A percentile compares a stretch with the other conserved stretches of the same genome.
Evolutionary conservation across 1,284 basidiomycete species (phyloP).

Genomic region (Cystobasidium pallidum): DNA sequence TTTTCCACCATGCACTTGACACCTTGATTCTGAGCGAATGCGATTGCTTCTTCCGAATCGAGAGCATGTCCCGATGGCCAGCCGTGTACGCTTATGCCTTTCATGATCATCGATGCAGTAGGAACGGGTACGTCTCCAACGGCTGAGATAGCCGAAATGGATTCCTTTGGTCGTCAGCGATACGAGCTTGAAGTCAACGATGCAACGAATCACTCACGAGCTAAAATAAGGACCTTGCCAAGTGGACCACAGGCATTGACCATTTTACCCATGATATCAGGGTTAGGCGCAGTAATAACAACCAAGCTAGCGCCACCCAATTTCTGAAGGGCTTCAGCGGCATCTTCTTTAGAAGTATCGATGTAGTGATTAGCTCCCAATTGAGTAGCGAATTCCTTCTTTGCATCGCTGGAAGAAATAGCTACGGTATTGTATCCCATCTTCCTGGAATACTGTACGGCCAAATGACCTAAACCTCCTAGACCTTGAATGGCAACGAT

Average conservation of each 20-base stretch:
- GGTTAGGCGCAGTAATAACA: constrained; percentile 56
- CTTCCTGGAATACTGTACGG: constrained; percentile 55
- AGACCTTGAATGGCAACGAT: constrained; percentile 58
- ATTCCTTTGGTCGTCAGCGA: neutral
- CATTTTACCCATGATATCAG: constrained; percentile 54
- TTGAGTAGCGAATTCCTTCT: constrained; percentile 56
- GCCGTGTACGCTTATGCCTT: constrained; percentile 56
- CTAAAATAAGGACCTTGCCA: constrained; percentile 56
- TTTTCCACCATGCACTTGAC: constrained; percentile 57
- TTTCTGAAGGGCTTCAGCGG: constrained; percentile 56
- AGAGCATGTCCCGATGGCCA: constrained; percentile 55
- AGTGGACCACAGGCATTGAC: constrained; percentile 55
- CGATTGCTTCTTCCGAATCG: constrained; percentile 34
- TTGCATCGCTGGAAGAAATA: constrained; percentile 54
- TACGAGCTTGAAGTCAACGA: neutral
- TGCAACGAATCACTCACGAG: constrained; percentile 35
- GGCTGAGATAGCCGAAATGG: neutral
- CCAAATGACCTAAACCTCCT: constrained; percentile 50
- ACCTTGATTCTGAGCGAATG: constrained; percentile 38
- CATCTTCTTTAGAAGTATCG: constrained; percentile 51
- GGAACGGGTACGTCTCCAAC: constrained; percentile 47
- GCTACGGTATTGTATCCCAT: constrained; percentile 57
- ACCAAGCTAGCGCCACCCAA: constrained; percentile 58
- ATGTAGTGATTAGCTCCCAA: constrained; percentile 58
- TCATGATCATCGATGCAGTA: constrained; percentile 54